Base-by-base conservation (phyloP, 179 eudicot genomes). In the Monotropa hypopitys region DNA sequence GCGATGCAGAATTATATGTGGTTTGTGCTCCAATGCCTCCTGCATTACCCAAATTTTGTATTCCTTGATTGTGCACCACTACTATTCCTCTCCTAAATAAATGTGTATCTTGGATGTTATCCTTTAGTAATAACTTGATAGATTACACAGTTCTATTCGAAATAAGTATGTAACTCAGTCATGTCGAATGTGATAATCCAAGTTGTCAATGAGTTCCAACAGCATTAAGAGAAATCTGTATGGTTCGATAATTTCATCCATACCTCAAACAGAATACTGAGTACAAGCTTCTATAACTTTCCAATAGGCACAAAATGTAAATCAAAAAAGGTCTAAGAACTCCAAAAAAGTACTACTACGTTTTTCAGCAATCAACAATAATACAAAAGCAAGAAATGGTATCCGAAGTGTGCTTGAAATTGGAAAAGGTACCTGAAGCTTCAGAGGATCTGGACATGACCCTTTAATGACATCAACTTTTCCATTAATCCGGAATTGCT, bases 401-500 rank as follows among this genome's bases (percentile, higher is more conserved):
- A 5, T 21, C 9, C 35, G 59, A 16, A 35, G 18, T 35, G 46
- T 53, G 33, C 32, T 54, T 21, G 28, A 75, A 61, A 75, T 18
- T 57, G 50, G 33, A 53, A 54, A 73, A 38, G 75, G 56, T 70
- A 92, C 97, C 97, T 90, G 88, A 80, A 90, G 94, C 81, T 86
- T 94, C 38, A 76, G 3, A 18, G 90, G 80, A 72, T 92, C 92
- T 42, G 91, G 79, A 73, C 84, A 87, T n/a, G 90, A 85, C 72
- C 84, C 91, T 63, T 88, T 90, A 75, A 94, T 86, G 72, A 92
- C 76, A 85, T 94, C 96, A 67, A 92, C 81, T 70, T 35, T 77
- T 70, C 98, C 97, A 71, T 83, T 87, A 23, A 94, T 87, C 71
- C 96, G 88, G 72, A 92, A 90, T 78, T 94, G 96, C 89, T 92